phyloP scores from a whole-genome alignment of 257 asterid species.

The Jacaranda copaia region DNA sequence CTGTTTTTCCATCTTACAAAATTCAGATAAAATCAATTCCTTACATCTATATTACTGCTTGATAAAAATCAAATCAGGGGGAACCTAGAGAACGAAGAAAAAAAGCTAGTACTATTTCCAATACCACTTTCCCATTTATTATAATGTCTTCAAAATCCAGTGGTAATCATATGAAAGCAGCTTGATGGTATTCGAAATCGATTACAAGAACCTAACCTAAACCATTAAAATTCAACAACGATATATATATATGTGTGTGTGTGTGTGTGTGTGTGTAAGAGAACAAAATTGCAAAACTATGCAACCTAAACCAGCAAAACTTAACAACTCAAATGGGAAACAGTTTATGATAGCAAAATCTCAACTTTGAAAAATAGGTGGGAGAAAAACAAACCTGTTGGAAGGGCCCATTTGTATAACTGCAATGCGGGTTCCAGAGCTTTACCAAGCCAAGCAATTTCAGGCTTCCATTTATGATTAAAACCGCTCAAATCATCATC shows the following conservation, averaged over 20 bases:
- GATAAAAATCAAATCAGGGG: neutral
- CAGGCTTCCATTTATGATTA: slow-evolving; percentile 72
- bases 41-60: neutral
- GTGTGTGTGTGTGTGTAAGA: too few species aligned
- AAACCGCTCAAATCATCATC: slow-evolving; percentile 46
- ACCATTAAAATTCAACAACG: too few species aligned
- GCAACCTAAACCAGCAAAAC: slow-evolving; percentile 5
- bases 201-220: neutral
- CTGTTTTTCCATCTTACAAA: neutral
- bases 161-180: neutral
- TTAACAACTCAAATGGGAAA: neutral
- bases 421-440: slow-evolving; percentile 93
- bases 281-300: neutral
- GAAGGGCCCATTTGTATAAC: slow-evolving; percentile 80
- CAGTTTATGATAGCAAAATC: neutral
- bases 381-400: slow-evolving; percentile 55
- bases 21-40: neutral
- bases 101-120: neutral
- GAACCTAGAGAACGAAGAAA: neutral
- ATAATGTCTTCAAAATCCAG: neutral
- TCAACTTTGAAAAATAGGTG: neutral
- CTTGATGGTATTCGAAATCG: neutral
- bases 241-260: too few species aligned
- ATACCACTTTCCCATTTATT: neutral
- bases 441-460: slow-evolving; percentile 81